phyloP scores from a whole-genome alignment of 176 grass and related monocot species.

The Aegilops tauschii region DNA sequence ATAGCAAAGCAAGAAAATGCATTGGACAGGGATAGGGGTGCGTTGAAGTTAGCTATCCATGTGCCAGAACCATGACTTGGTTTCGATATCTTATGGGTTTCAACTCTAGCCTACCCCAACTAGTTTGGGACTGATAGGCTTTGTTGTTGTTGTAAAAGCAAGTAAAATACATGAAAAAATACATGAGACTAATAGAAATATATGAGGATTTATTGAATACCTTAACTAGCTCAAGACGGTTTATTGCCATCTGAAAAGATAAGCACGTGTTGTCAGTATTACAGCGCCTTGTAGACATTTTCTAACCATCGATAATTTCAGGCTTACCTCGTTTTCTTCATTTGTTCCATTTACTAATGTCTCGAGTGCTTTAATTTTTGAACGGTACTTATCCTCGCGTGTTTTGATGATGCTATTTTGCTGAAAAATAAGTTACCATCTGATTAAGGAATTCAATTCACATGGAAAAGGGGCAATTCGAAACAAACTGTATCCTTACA shows the following conservation, averaged over 20 bases:
- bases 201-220: conserved; percentile 34
- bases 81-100: too few species aligned
- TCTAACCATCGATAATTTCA: background rate
- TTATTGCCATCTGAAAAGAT: conserved; percentile 67
- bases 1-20: background rate
- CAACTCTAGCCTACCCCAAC: too few species aligned
- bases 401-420: conserved; percentile 85
- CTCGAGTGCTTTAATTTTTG: conserved; percentile 89
- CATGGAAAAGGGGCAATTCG: background rate
- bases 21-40: too few species aligned
- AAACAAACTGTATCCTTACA: conserved; percentile 52
- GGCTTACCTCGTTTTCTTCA: conserved; percentile 88
- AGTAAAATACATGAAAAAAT: conserved; percentile 12
- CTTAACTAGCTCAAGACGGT: conserved; percentile 72
- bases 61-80: too few species aligned
- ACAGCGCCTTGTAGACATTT: conserved; percentile 9
- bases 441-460: conserved; percentile 14
- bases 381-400: conserved; percentile 78
- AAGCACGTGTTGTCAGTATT: conserved; percentile 37
- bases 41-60: too few species aligned
- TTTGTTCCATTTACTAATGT: conserved; percentile 92
- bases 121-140: too few species aligned
- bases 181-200: conserved; percentile 13
- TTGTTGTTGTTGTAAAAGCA: background rate
- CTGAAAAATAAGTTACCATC: conserved; percentile 46